A percentile compares a stretch with the other conserved stretches of the same genome.
Conservation (phyloP, 2,329 filamentous ascomycete species). For the Fusarium sp. region DNA sequence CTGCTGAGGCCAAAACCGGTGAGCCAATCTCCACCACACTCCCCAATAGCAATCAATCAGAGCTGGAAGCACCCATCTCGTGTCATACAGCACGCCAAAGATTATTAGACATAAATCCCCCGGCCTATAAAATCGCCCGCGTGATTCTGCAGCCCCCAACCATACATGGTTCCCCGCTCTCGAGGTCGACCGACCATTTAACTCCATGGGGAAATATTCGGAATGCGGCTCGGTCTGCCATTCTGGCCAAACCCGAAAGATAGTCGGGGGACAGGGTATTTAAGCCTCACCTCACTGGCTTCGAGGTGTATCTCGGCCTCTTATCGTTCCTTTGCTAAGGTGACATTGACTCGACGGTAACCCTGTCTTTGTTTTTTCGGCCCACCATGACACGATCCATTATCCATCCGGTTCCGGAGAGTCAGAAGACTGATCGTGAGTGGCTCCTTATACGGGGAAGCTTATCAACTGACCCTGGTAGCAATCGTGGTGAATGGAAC, state of each 20-base stretch:
- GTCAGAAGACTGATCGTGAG: background rate
- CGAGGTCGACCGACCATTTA: background rate
- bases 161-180: background rate
- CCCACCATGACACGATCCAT: background rate
- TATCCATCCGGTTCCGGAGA: background rate
- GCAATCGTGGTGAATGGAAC: constrained; percentile 66
- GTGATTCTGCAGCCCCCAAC: background rate
- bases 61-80: background rate
- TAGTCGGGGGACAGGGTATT: background rate
- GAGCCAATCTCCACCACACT: background rate
- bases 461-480: constrained; percentile 42
- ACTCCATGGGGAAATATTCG: constrained; percentile 36
- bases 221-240: background rate
- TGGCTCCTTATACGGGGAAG: too few species aligned
- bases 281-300: background rate
- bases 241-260: background rate
- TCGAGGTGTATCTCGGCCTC: background rate
- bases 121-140: background rate
- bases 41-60: background rate
- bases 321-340: background rate
- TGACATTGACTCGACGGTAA: background rate
- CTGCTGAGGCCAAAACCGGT: background rate
- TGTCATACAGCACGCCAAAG: background rate
- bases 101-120: background rate
- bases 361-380: background rate